Evolutionary conservation across 2,329 filamentous ascomycete species (phyloP), one percentile per base, ranked within the genome.

Genomic region (Hypoxylon sp.): DNA sequence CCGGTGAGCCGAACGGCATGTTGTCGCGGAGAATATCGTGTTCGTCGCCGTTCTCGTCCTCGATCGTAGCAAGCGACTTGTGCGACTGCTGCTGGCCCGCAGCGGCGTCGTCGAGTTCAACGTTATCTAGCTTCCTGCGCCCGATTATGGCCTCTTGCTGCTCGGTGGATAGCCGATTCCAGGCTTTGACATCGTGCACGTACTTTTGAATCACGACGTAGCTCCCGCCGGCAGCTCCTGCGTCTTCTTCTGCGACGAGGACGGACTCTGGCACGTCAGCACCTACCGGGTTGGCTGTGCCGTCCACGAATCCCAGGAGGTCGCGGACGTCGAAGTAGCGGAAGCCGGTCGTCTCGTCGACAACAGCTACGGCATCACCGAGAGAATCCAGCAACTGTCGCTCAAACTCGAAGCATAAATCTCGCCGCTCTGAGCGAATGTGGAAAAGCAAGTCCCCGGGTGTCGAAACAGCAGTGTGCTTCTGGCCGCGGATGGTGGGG

Each of bases 131-230:
- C 73, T 88, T 88, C 0, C 83, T 86, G 1, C 86, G 81, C 0
- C 86, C 86, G 46, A 88, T 84, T 52, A 88, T 81, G 12, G 78
- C 74, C 73, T 88, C 85, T 69, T 88, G 86, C 59, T 82, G 71
- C 67, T 87, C 85, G 0, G 81, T 80, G 0, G 78, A 73, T 0
- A 88, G 78, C 0, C 51, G 26, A 1, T 75, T 75, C 85, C 86
- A 88, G 0, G 68, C 75, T 9, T 75, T 75, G 36, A 88, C 71
- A 67, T 87, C 76, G 70, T 87, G 85, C 8, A 86, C 68, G 69
- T 88, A 88, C 68, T 88, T 88, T 68, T 88, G 86, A 0, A 87
- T 79, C 0, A 88, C 85, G 28, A 88, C 76, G 63, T 88, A 88
- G 72, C 85, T 87, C 1, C 85, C 86, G 0, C 84, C 84, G 0